Percentiles rank a stretch among this genome's conserved stretches.
phyloP scores from a whole-genome alignment of 2,329 filamentous ascomycete species.

The Leptoxyphium fumago region DNA sequence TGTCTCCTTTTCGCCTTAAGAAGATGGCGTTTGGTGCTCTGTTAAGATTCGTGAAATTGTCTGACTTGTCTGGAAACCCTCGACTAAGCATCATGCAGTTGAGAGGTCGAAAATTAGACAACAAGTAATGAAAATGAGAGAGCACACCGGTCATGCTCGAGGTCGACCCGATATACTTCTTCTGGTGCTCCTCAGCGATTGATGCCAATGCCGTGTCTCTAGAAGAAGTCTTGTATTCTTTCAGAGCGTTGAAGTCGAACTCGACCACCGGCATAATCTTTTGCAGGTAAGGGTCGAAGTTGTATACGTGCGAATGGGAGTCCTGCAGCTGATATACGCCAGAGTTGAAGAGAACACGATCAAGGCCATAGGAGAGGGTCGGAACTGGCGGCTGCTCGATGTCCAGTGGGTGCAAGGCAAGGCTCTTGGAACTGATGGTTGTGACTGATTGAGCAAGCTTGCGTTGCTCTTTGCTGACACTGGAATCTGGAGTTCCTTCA shows the following conservation, averaged over 20 bases:
- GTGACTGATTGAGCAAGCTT: not conserved
- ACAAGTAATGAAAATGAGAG: slow-evolving; percentile 80
- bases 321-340: slow-evolving; percentile 90
- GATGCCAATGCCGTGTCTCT: slow-evolving; percentile 58
- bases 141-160: slow-evolving; percentile 88
- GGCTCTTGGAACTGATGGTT: slow-evolving; percentile 9
- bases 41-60: slow-evolving; percentile 56
- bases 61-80: slow-evolving; percentile 43
- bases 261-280: slow-evolving; percentile 85
- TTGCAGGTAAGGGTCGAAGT: slow-evolving; percentile 90
- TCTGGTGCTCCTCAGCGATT: slow-evolving; percentile 50
- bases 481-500: no score
- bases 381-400: slow-evolving; percentile 42
- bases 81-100: slow-evolving; percentile 53
- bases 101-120: slow-evolving; percentile 69
- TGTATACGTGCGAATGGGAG: slow-evolving; percentile 72
- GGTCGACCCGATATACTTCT: slow-evolving; percentile 85
- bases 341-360: slow-evolving; percentile 87
- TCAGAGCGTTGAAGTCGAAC: slow-evolving; percentile 80
- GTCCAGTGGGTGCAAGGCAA: slow-evolving; percentile 24
- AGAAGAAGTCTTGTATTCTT: slow-evolving; percentile 82
- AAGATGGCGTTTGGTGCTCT: slow-evolving; percentile 68
- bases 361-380: slow-evolving; percentile 56
- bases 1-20: slow-evolving; percentile 49
- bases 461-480: not conserved